Evolutionary conservation across 345 rosid species (phyloP), one percentile per base, ranked within the genome.

Genomic region (Arabidopsis suecica): DNA sequence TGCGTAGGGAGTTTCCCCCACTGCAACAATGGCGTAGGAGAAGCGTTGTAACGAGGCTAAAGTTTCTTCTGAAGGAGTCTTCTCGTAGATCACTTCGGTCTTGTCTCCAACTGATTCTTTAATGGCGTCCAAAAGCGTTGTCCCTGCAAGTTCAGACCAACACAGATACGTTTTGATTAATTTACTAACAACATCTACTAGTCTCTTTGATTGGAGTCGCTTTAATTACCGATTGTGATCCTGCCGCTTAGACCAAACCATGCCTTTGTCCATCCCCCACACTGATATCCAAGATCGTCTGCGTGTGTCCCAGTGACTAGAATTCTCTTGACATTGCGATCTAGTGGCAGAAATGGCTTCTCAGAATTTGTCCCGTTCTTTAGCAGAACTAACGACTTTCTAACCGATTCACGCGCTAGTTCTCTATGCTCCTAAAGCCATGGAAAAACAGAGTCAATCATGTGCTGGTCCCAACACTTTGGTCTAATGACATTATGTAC

Each of bases 1-100:
- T 48, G 93, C 98, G 80, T 84, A 93, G 2, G 97, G 88, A 13
- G 51, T 25, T 84, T 93, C 98, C 44, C 98, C 98, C 9, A 93
- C 89, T 11, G 87, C 97, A 47, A 85, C 88, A 57, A 93, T 84
- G 22, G 97, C 92, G 37, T 81, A 89, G 7, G 86, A 81, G 83
- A 85, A 83, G 18, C 78, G 81, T 59, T 66, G 69, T 22, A 59
- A 30, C 30, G 82, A 73, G 10, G 72, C 73, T 82, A 93, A 80
- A 48, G 87, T 82, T 47, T 79, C 83, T 12, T 82, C 69, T 9
- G 97, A 83, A 45, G 96, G 97, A 74, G 71, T 56, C 51, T 81
- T 66, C 79, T 89, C 93, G 23, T 83, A 85, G 48, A 85, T 72
- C 66, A 93, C 89, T 73, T 93, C 86, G 6, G 97, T 85, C 28